Evolutionary conservation across 805 yeast species (phyloP), one percentile per base, ranked within the genome.

Genomic region (Candida tallmaniae): DNA sequence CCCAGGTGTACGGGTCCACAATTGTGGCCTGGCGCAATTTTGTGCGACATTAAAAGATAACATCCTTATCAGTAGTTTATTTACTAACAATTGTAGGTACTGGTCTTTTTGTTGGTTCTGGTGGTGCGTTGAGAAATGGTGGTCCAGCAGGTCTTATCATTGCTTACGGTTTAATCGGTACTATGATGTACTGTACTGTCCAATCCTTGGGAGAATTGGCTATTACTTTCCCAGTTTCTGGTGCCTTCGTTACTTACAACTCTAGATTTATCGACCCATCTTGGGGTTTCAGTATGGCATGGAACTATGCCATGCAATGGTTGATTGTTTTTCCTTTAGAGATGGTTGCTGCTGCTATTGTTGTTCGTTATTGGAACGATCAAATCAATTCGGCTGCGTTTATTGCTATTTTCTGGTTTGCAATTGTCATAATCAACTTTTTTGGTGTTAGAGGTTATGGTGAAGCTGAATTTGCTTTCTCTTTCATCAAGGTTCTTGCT

Each of bases 31-130:
- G n/a, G n/a, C n/a, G n/a, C n/a, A n/a, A n/a, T n/a, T n/a, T n/a
- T n/a, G n/a, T n/a, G n/a, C n/a, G n/a, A n/a, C n/a, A n/a, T n/a
- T n/a, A n/a, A n/a, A n/a, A n/a, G n/a, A n/a, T n/a, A n/a, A n/a
- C n/a, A n/a, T n/a, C n/a, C n/a, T n/a, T n/a, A n/a, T n/a, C n/a
- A n/a, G n/a, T 21, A 8, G 10, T 21, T 10, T 8, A 21, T 47
- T 23, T 23, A 23, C 26, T 23, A 23, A 23, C 26, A 7, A 10
- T 23, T 23, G 9, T 23, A 23, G 95, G 95, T 50, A 82, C 93
- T n/a, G 95, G 93, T 54, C 66, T 86, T 36, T 78, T 86, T 42
- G 80, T 86, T 26, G 88, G 88, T 53, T 74, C 87, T 3, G 85
- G 86, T 43, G 58, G 71, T 17, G 74, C 85, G 4, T 58, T 83